Evolutionary conservation across 2,329 filamentous ascomycete genomes (phyloP).

Genomic region (Fusarium sp.): DNA sequence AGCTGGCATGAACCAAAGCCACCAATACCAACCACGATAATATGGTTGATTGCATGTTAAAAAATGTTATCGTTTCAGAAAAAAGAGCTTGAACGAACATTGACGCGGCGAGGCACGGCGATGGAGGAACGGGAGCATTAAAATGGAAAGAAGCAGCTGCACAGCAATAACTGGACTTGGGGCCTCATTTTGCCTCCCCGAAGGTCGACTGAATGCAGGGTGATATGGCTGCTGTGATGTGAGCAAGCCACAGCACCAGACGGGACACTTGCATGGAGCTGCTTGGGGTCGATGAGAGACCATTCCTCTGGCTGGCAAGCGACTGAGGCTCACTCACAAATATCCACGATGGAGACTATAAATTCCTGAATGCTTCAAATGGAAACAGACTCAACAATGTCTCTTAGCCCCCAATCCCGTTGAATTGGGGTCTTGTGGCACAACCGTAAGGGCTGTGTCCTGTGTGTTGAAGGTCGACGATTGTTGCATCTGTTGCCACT

Average conservation of each 20-base stretch:
- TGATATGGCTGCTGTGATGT: no score
- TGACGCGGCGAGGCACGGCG: rapidly evolving
- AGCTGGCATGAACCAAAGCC: background rate
- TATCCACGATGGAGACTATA: background rate
- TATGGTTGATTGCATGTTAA: background rate
- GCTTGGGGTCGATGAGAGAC: background rate
- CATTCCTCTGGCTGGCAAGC: background rate
- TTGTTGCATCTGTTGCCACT: background rate
- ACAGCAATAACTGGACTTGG: no score
- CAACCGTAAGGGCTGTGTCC: background rate
- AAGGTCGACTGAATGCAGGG: background rate
- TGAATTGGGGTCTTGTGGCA: background rate
- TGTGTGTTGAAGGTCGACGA: background rate
- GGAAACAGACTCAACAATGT: rapidly evolving
- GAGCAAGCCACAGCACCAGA: background rate
- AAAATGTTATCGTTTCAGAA: background rate
- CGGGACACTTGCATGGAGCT: background rate
- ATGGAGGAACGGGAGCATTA: background rate
- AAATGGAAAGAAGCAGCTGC: no score
- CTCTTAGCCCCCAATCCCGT: background rate
- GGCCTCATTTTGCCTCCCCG: background rate
- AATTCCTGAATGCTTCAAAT: background rate
- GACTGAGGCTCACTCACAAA: background rate
- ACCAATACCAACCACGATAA: background rate
- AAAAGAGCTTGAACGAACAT: rapidly evolving